phyloP scores from a whole-genome alignment of 257 asterid species.

The Capsicum baccatum region DNA sequence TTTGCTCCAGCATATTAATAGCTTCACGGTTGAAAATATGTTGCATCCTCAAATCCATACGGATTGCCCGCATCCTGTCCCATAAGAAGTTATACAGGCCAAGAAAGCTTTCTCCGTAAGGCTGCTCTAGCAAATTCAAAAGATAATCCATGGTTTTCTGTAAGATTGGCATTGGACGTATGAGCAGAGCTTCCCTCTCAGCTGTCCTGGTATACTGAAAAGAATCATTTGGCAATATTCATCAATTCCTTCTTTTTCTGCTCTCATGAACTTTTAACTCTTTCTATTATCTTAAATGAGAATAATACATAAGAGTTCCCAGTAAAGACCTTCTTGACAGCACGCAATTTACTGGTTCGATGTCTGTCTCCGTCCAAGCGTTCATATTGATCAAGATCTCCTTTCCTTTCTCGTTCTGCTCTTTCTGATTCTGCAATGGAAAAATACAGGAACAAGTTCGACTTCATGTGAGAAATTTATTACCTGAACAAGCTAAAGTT shows the following conservation, averaged over 20 bases:
- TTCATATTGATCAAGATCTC: slow-evolving; percentile 96
- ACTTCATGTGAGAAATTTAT: not conserved
- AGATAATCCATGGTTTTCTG: slow-evolving; percentile 89
- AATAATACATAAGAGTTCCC: slow-evolving; percentile 8
- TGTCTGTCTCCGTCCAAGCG: slow-evolving; percentile 96
- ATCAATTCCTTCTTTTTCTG: slow-evolving; percentile 31
- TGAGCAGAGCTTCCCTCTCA: slow-evolving; percentile 92
- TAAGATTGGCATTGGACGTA: slow-evolving; percentile 92
- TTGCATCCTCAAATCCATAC: slow-evolving; percentile 99
- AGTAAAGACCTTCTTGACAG: slow-evolving; percentile 80
- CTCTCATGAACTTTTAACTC: slow-evolving; percentile 25
- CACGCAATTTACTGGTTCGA: slow-evolving; percentile 69
- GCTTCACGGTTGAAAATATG: slow-evolving; percentile 89
- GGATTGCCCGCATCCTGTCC: slow-evolving; percentile 99
- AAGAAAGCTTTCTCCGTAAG: slow-evolving; percentile 83
- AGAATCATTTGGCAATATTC: slow-evolving; percentile 37
- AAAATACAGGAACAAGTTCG: not conserved
- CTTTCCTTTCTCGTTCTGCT: slow-evolving; percentile 94
- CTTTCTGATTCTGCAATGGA: slow-evolving; percentile 78
- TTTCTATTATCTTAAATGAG: not conserved
- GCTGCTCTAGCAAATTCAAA: slow-evolving; percentile 70
- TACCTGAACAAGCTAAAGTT: slow-evolving; percentile 13
- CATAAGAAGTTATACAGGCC: slow-evolving; percentile 92
- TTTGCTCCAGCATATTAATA: slow-evolving; percentile 92
- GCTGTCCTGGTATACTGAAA: slow-evolving; percentile 97